These are phyloP conservation scores for Alternaria burnsii DNA, from an alignment of 2,329 filamentous ascomycete genomes.

Conservation along the genomic window DNA sequence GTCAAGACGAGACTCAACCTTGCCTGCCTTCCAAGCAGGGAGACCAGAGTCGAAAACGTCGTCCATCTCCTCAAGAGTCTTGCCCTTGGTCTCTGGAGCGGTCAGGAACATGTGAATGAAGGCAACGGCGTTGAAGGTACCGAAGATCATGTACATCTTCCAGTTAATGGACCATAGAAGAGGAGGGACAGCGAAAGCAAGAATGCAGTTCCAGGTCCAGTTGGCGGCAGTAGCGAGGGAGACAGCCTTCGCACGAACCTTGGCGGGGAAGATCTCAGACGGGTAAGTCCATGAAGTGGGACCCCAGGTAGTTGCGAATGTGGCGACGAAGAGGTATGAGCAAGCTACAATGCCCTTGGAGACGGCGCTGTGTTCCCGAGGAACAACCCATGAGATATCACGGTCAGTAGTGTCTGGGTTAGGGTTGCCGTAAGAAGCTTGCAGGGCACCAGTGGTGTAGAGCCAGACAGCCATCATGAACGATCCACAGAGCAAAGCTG, in stretches of 20 bases:
- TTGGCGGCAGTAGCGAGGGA: conserved; percentile 51
- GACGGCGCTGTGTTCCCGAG: conserved; percentile 58
- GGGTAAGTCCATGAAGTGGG: conserved; percentile 50
- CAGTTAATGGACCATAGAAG: conserved; percentile 53
- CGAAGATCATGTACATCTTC: conserved; percentile 56
- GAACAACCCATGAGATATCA: conserved; percentile 66
- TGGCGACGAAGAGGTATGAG: conserved; percentile 56
- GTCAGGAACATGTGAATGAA: conserved; percentile 53
- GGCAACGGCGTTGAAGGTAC: conserved; percentile 49
- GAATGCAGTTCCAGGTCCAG: conserved; percentile 52
- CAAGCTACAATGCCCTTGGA: conserved; percentile 64
- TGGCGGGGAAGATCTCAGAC: conserved; percentile 51
- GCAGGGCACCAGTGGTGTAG: conserved; percentile 67
- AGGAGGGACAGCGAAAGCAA: conserved; percentile 54
- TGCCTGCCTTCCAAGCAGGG: conserved; percentile 46
- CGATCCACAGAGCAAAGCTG: conserved; percentile 63
- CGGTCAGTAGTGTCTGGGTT: conserved; percentile 45
- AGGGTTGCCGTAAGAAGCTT: conserved; percentile 64
- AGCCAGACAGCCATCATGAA: conserved; percentile 68
- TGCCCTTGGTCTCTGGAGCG: conserved; percentile 53
- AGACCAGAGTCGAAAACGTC: conserved; percentile 50
- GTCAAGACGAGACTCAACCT: conserved; percentile 46
- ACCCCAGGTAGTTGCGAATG: conserved; percentile 55
- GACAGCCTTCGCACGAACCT: conserved; percentile 54
- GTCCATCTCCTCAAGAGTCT: conserved; percentile 54